These are phyloP conservation scores for Chenopodium quinoa DNA, from an alignment of 148 eudicot genomes.

Conservation along the genomic window DNA sequence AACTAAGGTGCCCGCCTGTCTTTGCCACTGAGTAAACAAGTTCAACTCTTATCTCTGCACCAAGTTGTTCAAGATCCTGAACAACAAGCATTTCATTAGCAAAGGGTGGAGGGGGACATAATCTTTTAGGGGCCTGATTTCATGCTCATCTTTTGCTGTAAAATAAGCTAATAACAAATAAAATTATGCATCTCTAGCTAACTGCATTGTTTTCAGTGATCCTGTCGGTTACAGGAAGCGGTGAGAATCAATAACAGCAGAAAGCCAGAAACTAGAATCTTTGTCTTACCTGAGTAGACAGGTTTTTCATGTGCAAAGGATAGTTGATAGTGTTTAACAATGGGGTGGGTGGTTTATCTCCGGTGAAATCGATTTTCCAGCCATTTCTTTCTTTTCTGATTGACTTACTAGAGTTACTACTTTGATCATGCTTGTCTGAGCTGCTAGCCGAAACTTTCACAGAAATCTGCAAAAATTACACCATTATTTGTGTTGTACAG, in stretches of 20 bases:
- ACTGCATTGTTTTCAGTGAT: background rate
- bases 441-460: slow-evolving; percentile 34
- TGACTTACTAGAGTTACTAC: slow-evolving; percentile 33
- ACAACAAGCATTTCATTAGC: background rate
- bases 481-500: background rate
- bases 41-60: slow-evolving; percentile 64
- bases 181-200: background rate
- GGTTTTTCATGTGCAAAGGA: slow-evolving; percentile 63
- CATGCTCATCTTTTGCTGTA: background rate
- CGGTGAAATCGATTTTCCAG: slow-evolving; percentile 55
- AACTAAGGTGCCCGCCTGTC: slow-evolving; percentile 74
- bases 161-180: too few relatives aligned
- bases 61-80: slow-evolving; percentile 67
- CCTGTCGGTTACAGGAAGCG: background rate
- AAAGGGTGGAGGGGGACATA: background rate
- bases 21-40: slow-evolving; percentile 56
- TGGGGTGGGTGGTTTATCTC: slow-evolving; percentile 63
- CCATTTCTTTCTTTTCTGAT: slow-evolving; percentile 37
- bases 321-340: slow-evolving; percentile 62
- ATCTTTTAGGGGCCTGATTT: background rate
- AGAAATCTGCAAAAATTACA: slow-evolving; percentile 32
- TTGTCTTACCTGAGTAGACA: slow-evolving; percentile 41
- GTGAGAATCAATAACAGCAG: background rate
- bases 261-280: background rate
- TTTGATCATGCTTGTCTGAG: slow-evolving; percentile 36